These are phyloP conservation scores for Saccharomycopsis malanga DNA, from an alignment of 805 yeast genomes.

Conservation along the genomic window DNA sequence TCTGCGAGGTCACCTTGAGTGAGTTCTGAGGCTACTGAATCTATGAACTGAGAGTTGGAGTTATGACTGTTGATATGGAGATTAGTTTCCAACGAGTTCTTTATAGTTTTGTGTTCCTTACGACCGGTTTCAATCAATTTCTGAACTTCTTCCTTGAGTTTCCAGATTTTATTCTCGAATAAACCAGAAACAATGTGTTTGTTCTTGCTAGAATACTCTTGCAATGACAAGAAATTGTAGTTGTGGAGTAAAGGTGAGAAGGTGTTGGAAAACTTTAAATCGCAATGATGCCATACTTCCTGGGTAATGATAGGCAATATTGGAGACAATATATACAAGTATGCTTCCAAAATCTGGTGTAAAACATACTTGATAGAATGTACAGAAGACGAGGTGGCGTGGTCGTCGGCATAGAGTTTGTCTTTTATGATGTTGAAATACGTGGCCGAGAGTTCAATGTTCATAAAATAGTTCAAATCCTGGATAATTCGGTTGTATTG, in stretches of 20 bases:
- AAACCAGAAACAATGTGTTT: slow-evolving; percentile 28
- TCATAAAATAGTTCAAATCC: slow-evolving; percentile 63
- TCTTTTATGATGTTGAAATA: slow-evolving; percentile 88
- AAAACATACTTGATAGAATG: slow-evolving; percentile 58
- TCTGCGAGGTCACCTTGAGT: slow-evolving; percentile 41
- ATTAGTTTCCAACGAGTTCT: slow-evolving; percentile 54
- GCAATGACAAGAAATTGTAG: slow-evolving; percentile 26
- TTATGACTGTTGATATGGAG: slow-evolving; percentile 30
- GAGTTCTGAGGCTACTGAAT: slow-evolving; percentile 8
- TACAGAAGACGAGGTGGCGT: slow-evolving; percentile 44
- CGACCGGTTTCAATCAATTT: slow-evolving; percentile 52
- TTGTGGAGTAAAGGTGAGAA: slow-evolving; percentile 12
- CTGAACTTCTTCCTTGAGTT: slow-evolving; percentile 43
- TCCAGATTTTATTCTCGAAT: slow-evolving; percentile 38
- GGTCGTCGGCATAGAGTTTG: slow-evolving; percentile 67
- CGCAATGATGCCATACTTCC: slow-evolving; percentile 66
- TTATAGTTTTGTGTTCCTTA: slow-evolving; percentile 40
- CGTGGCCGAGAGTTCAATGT: slow-evolving; percentile 66
- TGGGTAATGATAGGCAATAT: slow-evolving; percentile 79
- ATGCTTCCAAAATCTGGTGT: slow-evolving; percentile 47
- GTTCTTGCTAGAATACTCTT: slow-evolving; percentile 26
- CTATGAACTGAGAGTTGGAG: too few relatives aligned
- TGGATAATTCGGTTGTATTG: slow-evolving; percentile 69
- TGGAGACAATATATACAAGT: slow-evolving; percentile 68
- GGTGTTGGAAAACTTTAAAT: background rate